Evolutionary conservation across 371 early-diverging fungal genomes (phyloP).

Genomic region (Circinella minor): DNA sequence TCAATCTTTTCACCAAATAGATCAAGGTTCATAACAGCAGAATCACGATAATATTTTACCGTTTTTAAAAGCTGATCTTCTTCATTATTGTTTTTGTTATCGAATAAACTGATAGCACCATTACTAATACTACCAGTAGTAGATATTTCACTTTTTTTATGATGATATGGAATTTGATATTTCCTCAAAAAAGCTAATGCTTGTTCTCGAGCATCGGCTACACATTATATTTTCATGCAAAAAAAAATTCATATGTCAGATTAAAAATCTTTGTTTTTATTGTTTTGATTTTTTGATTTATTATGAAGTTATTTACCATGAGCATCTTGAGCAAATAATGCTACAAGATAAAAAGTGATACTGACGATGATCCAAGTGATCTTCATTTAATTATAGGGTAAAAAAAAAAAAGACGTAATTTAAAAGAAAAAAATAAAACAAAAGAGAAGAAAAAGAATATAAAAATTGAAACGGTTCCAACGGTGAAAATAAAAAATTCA

Average conservation of each 20-base stretch:
- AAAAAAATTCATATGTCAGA: too few relatives aligned
- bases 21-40: slow-evolving; percentile 34
- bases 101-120: background rate
- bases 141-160: background rate
- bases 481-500: background rate
- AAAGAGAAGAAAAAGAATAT: background rate
- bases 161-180: slow-evolving; percentile 35
- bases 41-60: slow-evolving; percentile 38
- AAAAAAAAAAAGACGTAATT: background rate
- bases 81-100: slow-evolving; percentile 25
- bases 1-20: slow-evolving; percentile 36
- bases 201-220: slow-evolving; percentile 29
- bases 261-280: background rate
- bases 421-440: slow-evolving; percentile 1
- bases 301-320: background rate
- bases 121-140: background rate
- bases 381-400: background rate
- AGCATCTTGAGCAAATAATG: background rate
- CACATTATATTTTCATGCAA: background rate
- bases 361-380: slow-evolving; percentile 1
- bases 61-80: slow-evolving; percentile 29
- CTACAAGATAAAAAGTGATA: background rate
- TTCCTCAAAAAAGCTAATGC: slow-evolving; percentile 34
- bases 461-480: background rate
- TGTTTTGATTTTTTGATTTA: too few relatives aligned